Percentiles rank a stretch among this genome's conserved stretches.
Evolutionary conservation across 768 basidiomycete genomes (phyloP).

Genomic region (Cubamyces lactineus): DNA sequence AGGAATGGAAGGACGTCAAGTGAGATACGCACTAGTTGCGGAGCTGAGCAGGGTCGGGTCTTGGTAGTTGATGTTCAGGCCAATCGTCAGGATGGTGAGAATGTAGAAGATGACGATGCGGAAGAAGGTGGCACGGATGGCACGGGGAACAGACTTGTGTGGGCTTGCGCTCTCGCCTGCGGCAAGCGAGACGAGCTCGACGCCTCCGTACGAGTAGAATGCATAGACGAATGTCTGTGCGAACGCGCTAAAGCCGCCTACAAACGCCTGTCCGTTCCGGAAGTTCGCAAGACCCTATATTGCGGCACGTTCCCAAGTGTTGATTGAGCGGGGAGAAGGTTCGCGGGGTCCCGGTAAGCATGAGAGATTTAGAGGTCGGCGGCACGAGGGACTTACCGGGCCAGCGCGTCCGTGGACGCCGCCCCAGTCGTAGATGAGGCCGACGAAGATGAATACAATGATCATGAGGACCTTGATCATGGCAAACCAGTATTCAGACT

Average conservation of each 20-base stretch:
- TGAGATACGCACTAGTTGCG: slow-evolving; percentile 42
- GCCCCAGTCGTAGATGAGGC: slow-evolving; percentile 65
- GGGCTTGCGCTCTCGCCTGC: slow-evolving; percentile 71
- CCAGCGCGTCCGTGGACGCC: slow-evolving; percentile 61
- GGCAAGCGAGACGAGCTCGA: slow-evolving; percentile 73
- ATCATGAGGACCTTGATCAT: slow-evolving; percentile 67
- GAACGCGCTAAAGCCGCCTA: slow-evolving; percentile 56
- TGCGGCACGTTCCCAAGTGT: neutral
- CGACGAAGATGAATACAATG: slow-evolving; percentile 61
- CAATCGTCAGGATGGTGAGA: slow-evolving; percentile 65
- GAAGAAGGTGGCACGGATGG: slow-evolving; percentile 61
- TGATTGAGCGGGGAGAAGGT: neutral
- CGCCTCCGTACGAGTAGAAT: slow-evolving; percentile 70
- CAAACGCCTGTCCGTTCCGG: slow-evolving; percentile 51
- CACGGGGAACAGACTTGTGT: slow-evolving; percentile 62
- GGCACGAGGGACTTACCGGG: slow-evolving; percentile 43
- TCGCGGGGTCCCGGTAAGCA: neutral
- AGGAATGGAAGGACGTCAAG: neutral
- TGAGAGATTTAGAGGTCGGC: neutral
- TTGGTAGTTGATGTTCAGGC: slow-evolving; percentile 62
- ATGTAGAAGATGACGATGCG: slow-evolving; percentile 68
- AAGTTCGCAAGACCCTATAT: slow-evolving; percentile 56
- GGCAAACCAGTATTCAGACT: slow-evolving; percentile 67
- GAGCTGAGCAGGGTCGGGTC: slow-evolving; percentile 56
- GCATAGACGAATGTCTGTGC: slow-evolving; percentile 67